Percentiles rank a stretch among this genome's conserved stretches.
Evolutionary conservation across 2,329 filamentous ascomycete genomes (phyloP).

Genomic region (Fusarium bulbicola): DNA sequence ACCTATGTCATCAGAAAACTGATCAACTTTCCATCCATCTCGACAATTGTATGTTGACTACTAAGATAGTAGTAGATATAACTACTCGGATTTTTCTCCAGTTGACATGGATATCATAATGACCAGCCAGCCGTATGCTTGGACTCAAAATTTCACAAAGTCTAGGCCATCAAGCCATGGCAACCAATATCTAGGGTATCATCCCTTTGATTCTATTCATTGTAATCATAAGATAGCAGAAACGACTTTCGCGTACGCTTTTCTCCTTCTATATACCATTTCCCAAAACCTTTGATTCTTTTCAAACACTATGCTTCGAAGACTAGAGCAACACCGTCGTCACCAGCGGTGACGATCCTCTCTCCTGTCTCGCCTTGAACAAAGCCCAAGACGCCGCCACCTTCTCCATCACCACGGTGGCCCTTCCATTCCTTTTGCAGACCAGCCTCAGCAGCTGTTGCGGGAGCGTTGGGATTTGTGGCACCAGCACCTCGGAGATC

Average conservation of each 20-base stretch:
- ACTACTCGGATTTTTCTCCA: neutral
- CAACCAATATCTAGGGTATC: slow-evolving; percentile 33
- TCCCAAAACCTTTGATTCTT: slow-evolving; percentile 4
- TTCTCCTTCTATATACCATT: slow-evolving; percentile 21
- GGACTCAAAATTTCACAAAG: neutral
- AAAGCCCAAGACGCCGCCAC: slow-evolving; percentile 89
- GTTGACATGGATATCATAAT: neutral
- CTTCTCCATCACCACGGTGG: slow-evolving; percentile 83
- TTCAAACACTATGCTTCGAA: slow-evolving; percentile 62
- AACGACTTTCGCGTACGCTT: slow-evolving; percentile 24
- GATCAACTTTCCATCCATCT: neutral
- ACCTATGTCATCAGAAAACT: slow-evolving; percentile 6
- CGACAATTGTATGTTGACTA: neutral
- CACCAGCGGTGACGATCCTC: slow-evolving; percentile 86
- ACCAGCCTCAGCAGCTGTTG: slow-evolving; percentile 63
- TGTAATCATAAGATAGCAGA: slow-evolving; percentile 38
- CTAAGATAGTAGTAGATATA: neutral
- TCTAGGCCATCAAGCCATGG: neutral
- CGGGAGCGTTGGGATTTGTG: slow-evolving; percentile 43
- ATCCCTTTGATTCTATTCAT: slow-evolving; percentile 38
- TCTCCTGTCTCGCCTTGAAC: slow-evolving; percentile 81
- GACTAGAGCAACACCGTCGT: slow-evolving; percentile 78
- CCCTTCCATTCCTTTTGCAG: slow-evolving; percentile 90
- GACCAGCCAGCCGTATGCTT: neutral
- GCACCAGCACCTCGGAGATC: slow-evolving; percentile 68